Conservation (phyloP, 345 rosid genomes). For the Salix exigua region DNA sequence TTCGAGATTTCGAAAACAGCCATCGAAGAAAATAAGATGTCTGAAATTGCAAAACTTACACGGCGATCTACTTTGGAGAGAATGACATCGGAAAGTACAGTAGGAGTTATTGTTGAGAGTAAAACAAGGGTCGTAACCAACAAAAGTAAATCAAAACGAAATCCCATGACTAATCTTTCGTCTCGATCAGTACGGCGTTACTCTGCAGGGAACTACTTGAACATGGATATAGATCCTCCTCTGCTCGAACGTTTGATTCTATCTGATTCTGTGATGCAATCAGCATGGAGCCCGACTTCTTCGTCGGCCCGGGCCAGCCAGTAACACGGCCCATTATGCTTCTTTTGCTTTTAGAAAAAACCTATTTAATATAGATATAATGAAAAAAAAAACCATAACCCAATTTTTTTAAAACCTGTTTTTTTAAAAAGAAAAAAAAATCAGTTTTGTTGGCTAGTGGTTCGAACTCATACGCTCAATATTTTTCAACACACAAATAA, state of each 20-base stretch:
- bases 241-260: neutral
- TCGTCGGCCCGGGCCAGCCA: neutral
- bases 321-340: neutral
- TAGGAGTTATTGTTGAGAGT: conserved; percentile 36
- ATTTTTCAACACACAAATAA: too few relatives aligned
- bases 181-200: neutral
- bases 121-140: conserved; percentile 29
- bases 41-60: conserved; percentile 46
- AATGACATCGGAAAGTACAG: conserved; percentile 71
- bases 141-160: conserved; percentile 29
- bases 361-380: too few relatives aligned
- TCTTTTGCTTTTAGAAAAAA: too few relatives aligned
- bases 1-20: neutral
- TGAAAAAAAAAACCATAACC: too few relatives aligned
- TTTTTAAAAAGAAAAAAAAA: too few relatives aligned
- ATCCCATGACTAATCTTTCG: neutral
- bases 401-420: too few relatives aligned
- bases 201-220: neutral
- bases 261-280: neutral
- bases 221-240: neutral
- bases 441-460: too few relatives aligned
- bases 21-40: neutral
- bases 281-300: neutral
- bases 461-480: too few relatives aligned
- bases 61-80: conserved; percentile 89